Base-by-base conservation (phyloP, 768 basidiomycete genomes). In the Omphalotus guepiniiformis region DNA sequence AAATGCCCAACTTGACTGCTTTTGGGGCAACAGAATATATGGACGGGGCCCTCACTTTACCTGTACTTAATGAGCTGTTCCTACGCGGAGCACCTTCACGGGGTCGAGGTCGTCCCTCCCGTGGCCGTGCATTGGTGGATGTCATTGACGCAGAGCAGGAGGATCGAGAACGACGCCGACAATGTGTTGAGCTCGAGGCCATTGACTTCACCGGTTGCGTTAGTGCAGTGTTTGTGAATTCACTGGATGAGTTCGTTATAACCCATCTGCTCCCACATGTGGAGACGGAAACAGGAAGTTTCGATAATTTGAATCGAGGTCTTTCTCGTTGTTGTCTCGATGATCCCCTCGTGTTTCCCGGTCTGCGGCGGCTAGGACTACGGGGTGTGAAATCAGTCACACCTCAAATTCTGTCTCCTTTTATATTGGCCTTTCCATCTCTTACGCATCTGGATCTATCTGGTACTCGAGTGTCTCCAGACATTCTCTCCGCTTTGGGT, bases 1-100 rank as follows among this genome's bases (percentile, higher is more conserved):
- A 95, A 76, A 82, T 85, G 68, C 90, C 92, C 0, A 93, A 93
- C 54, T 70, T 98, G 9, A 73, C 73, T 15, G 76, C 83, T 7
- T 92, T 99, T 53, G 94, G 94, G n/a, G 93, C 92, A 4, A 97
- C 95, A 2, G 95, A 99, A 63, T 99, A 97, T 62, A 97, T 99
- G 90, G 95, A 99, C 55, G 85, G 89, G 3, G 85, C 95, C 1
- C 73, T 99, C 34, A 89, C 85, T 11, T 70, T 88, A 13, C 74
- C 84, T 0, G 93, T 98, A 15, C 70, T 99, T 9, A 88, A 83
- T 45, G 95, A 97, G 60, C 69, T 99, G 15, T 83, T 99, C 58
- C 80, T 98, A 51, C 84, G 95, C 23, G 94, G 95, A 22, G 68
- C 73, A 6, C 76, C 80, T 7, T 84, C 85, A 22, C 79, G 82